A percentile compares a stretch with the other conserved stretches of the same genome.
Evolutionary conservation across 1,139 yeast species (phyloP).

Genomic region (Casaregolazyma suthepensis): DNA sequence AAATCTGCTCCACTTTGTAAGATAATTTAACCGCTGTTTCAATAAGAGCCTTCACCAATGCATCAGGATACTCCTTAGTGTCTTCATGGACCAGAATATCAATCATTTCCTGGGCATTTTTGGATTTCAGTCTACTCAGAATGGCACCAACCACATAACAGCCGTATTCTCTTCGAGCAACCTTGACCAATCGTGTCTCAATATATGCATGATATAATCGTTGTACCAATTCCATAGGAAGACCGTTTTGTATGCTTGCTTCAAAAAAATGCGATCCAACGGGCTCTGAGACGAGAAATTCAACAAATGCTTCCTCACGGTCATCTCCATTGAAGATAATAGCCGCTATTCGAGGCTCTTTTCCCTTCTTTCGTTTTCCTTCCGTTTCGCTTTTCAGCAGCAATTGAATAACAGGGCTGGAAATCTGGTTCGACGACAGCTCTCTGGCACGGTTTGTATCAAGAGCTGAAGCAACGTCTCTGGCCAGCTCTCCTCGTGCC

Average conservation of each 20-base stretch:
- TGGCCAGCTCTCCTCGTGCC: constrained; percentile 26
- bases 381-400: constrained; percentile 42
- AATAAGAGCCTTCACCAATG: constrained; percentile 60
- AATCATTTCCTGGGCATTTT: constrained; percentile 55
- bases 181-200: constrained; percentile 61
- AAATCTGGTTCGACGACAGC: constrained; percentile 67
- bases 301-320: constrained; percentile 76
- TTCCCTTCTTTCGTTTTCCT: constrained; percentile 15
- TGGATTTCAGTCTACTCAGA: constrained; percentile 53
- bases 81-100: constrained; percentile 62
- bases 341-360: constrained; percentile 15
- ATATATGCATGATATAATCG: constrained; percentile 68
- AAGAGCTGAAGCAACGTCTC: constrained; percentile 37
- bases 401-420: constrained; percentile 84
- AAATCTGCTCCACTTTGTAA: constrained; percentile 60
- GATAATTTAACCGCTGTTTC: constrained; percentile 60
- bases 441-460: constrained; percentile 51
- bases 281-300: constrained; percentile 74
- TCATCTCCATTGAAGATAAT: constrained; percentile 43
- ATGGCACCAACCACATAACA: constrained; percentile 72
- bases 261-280: constrained; percentile 91
- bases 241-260: constrained; percentile 47
- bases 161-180: constrained; percentile 78
- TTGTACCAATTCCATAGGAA: constrained; percentile 62
- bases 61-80: constrained; percentile 41